Evolutionary conservation across 2,329 filamentous ascomycete species (phyloP), one percentile per base, ranked within the genome.

Genomic region (Myriosclerotinia scirpicola): DNA sequence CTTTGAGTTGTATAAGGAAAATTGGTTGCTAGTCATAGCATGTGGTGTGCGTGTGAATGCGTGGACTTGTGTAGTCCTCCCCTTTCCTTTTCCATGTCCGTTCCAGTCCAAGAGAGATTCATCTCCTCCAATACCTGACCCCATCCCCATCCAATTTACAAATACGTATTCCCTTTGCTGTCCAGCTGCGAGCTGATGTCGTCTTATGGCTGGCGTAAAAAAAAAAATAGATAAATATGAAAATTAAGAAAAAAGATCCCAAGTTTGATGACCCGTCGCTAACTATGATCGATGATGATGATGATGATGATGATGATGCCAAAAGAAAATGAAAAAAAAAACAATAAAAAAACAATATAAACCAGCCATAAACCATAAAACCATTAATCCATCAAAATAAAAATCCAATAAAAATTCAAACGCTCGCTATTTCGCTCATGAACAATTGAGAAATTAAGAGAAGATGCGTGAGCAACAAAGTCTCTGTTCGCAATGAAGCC

Each of bases 391-490:
- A 76, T 56, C 75, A 66, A 75, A 74, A 75, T 71, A 73, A 73
- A 71, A 76, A 72, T 26, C 22, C 76, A 76, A 77, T 44, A 75
- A 67, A 67, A 66, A 53, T 30, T 65, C 66, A 69, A 66, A 68
- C 69, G 71, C 71, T 72, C 62, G 73, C 73, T 73, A 59, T 71
- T 70, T 74, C 66, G 71, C 70, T 72, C 50, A 70, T 66, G 72
- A 71, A 70, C 59, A 73, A 69, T 52, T 70, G 70, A 72, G 68
- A 71, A 69, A 72, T 66, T 69, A 73, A 52, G 55, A 60, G 44
- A 64, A 69, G 69, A 69, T 82, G 81, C 81, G 81, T 82, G 81
- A 82, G 81, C 81, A 81, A 79, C 78, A 78, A 68, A 76, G 72
- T 80, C 78, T 81, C 77, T 75, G 69, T 67, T 77, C 75, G 65